Base-by-base conservation (phyloP, 257 asterid genomes). In the Nicotiana otophora region DNA sequence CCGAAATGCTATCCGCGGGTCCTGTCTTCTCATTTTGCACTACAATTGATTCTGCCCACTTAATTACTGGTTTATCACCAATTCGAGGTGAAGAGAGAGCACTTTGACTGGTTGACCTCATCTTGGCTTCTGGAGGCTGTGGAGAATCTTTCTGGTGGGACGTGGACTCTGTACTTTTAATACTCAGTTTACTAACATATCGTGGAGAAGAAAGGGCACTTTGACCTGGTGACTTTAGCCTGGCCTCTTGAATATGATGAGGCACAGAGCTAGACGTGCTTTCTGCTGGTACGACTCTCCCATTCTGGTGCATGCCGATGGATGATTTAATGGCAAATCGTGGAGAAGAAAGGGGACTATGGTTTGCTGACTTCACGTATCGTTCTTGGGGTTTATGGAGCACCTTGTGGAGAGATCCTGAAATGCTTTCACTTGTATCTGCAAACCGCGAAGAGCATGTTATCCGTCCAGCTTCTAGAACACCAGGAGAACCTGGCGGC, bases 401-500 rank as follows among this genome's bases (percentile, higher is more conserved):
- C 60, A 31, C 42, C 48, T 72, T 83, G 74, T 75, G 86, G 65
- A 86, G 81, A 78, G 88, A 87, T 82, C 82, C 81, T 1, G 93
- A 88, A 66, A 88, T 83, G 82, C 91, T 88, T 82, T 85, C 79
- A 75, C 80, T 51, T 51, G 63, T 60, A 51, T 20, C 64, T 75
- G 80, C 80, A 75, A 75, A 75, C 54, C 80, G 63, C 9, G 80
- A 75, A 79, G 91, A 90, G 23, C 88, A 66, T 86, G 83, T 88
- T 5, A 48, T 65, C 83, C 88, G 81, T 62, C 93, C 95, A 39
- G 90, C 85, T 86, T 93, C 97, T 10, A 91, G 91, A 64, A 90
- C 39, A 83, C 98, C 87, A 31, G 98, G 99, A 88, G 99, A 95
- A 8, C 95, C 95, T 5, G 93, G 87, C 33, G 92, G 89, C 89